phyloP scores from a whole-genome alignment of 768 basidiomycete species.

The Kwoniella bestiolae region DNA sequence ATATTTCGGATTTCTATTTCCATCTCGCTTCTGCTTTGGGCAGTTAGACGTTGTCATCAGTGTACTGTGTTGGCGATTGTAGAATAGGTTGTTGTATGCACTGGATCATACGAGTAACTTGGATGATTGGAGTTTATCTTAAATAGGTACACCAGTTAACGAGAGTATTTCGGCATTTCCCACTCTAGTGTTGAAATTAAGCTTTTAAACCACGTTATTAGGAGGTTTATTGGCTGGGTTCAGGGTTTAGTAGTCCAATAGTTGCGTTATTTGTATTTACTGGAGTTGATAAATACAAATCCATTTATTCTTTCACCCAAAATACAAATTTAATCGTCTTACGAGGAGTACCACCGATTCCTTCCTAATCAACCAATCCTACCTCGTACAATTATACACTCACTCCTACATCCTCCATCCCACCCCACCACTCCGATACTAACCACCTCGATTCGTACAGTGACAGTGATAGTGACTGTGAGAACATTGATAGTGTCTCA shows the following conservation, averaged over 20 bases:
- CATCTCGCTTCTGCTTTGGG: slow-evolving; percentile 17
- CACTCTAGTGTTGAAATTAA: too few relatives aligned
- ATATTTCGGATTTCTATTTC: slow-evolving; percentile 16
- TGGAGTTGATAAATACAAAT: background rate
- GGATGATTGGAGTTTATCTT: too few relatives aligned
- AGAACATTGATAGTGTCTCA: too few relatives aligned
- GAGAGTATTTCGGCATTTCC: background rate
- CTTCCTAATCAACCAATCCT: background rate
- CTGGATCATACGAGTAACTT: too few relatives aligned
- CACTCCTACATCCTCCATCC: background rate
- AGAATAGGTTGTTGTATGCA: background rate
- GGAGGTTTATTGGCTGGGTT: background rate
- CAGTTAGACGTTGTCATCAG: background rate
- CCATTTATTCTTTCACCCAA: background rate
- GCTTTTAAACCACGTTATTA: background rate
- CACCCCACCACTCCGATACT: background rate
- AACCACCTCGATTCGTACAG: background rate
- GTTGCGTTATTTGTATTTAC: background rate
- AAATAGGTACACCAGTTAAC: too few relatives aligned
- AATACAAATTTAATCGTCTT: background rate
- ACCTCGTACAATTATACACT: background rate
- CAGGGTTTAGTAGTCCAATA: background rate
- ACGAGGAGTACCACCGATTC: background rate
- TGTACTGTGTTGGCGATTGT: background rate
- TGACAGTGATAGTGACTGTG: background rate